These are phyloP conservation scores for Paecilomyces niveus DNA, from an alignment of 2,329 filamentous ascomycete genomes.

Conservation along the genomic window DNA sequence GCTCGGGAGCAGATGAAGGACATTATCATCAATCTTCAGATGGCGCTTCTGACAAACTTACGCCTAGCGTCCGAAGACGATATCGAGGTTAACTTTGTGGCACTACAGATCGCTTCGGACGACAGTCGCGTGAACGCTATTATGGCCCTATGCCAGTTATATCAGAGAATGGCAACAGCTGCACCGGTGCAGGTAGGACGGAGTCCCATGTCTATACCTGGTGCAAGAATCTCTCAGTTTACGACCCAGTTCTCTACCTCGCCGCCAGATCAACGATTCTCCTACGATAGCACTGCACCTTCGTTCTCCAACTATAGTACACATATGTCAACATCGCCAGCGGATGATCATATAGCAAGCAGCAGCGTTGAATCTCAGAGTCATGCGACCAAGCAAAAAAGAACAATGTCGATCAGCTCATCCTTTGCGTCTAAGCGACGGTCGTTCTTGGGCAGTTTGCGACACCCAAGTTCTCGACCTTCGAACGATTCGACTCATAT, in stretches of 20 bases:
- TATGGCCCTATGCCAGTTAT: constrained; percentile 27
- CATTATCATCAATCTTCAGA: constrained; percentile 31
- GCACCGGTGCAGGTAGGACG: constrained; percentile 6
- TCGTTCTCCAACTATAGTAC: background rate
- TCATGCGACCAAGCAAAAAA: background rate
- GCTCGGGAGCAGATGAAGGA: constrained; percentile 33
- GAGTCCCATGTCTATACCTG: constrained; percentile 2
- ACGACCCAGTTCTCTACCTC: background rate
- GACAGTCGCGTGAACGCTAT: constrained; percentile 27
- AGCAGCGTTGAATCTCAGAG: background rate
- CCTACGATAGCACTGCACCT: background rate
- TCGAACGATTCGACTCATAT: background rate
- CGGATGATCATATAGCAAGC: background rate
- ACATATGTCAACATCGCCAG: background rate
- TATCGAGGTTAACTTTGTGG: constrained; percentile 21
- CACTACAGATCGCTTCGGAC: constrained; percentile 29
- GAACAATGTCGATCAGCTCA: background rate
- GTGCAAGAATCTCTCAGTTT: background rate
- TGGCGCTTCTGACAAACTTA: constrained; percentile 26
- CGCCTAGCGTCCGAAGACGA: constrained; percentile 23
- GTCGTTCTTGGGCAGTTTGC: background rate
- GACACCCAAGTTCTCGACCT: background rate
- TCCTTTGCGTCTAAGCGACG: background rate
- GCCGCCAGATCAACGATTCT: background rate
- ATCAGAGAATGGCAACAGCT: constrained; percentile 21